Base-by-base conservation (phyloP, 495 filamentous ascomycete species). In the Elaphomyces granulatus region DNA sequence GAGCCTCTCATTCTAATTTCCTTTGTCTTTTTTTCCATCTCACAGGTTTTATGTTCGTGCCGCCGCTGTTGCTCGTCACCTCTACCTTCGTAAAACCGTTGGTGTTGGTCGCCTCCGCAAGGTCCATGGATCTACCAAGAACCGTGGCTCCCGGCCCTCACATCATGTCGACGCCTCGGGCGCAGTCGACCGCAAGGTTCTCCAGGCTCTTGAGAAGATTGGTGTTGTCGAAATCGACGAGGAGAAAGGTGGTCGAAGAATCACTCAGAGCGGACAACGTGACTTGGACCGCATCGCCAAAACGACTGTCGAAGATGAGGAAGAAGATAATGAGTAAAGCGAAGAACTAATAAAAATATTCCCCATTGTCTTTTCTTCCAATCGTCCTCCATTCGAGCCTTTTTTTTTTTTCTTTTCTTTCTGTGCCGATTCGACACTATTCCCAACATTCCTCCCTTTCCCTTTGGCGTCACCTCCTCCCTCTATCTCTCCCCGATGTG, bases 41-140 rank as follows among this genome's bases (percentile, higher is more conserved):
- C 20, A 51, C 45, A 78, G 76, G 77, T 98, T 83, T 80, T 98
- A 96, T 80, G 74, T 94, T 64, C 88, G 90, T 59, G 86, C 88
- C 59, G 90, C 90, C 52, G 72, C 87, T 52, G 78, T 95, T 61
- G 90, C 90, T 52, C 90, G 90, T 58, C 90, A 98, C 71, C 76
- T 96, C 74, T 98, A 98, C 74, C 77, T 98, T 64, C 80, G 90
- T 67, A 96, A 96, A 74, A 94, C 87, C 55, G 87, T 98, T 59
- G 90, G 90, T 72, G 87, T 98, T 44, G 83, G 83, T 59, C 83
- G 87, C 53, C 72, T 94, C 50, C 77, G 79, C 58, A 90, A 88
- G 67, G 83, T 83, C 43, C 90, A 98, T 72, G 90, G 90, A 59
- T 81, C 72, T 47, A 80, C 81, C 68, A 94, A 94, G 78, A 98